Conservation (phyloP, 2,329 filamentous ascomycete species). For the Raffaelea deltoideospora region DNA sequence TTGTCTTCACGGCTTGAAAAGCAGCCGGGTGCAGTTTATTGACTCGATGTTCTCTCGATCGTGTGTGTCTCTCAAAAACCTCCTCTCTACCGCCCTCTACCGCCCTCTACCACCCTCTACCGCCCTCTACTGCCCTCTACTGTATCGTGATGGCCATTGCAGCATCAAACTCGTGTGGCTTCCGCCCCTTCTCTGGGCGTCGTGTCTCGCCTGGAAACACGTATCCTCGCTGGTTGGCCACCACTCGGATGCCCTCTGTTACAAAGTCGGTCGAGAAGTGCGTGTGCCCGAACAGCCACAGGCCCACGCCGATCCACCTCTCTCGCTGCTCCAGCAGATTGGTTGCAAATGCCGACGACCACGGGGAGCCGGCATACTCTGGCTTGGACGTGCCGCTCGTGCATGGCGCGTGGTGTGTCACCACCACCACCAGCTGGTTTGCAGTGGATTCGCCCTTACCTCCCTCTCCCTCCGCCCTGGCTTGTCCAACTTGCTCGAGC, state of each 20-base stretch:
- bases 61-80: too few species aligned
- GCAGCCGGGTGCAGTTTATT: too few species aligned
- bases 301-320: constrained; percentile 17
- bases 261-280: constrained; percentile 25
- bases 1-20: too few species aligned
- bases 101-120: too few species aligned
- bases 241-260: constrained; percentile 19
- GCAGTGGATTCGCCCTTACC: not conserved
- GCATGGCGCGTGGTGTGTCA: constrained; percentile 44
- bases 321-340: constrained; percentile 20
- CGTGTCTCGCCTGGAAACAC: too few species aligned
- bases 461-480: constrained; percentile 5
- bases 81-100: too few species aligned
- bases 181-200: too few species aligned
- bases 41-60: too few species aligned
- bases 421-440: constrained; percentile 15
- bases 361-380: constrained; percentile 28
- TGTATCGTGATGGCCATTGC: too few species aligned
- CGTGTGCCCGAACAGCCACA: constrained; percentile 34
- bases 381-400: constrained; percentile 31
- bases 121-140: too few species aligned
- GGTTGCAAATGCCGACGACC: constrained; percentile 36
- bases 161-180: too few species aligned
- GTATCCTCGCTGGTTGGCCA: constrained; percentile 26
- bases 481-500: constrained; percentile 17